Evolutionary conservation across 352 stramenopile species (phyloP).

Genomic region (Phytophthora tentaculata): DNA sequence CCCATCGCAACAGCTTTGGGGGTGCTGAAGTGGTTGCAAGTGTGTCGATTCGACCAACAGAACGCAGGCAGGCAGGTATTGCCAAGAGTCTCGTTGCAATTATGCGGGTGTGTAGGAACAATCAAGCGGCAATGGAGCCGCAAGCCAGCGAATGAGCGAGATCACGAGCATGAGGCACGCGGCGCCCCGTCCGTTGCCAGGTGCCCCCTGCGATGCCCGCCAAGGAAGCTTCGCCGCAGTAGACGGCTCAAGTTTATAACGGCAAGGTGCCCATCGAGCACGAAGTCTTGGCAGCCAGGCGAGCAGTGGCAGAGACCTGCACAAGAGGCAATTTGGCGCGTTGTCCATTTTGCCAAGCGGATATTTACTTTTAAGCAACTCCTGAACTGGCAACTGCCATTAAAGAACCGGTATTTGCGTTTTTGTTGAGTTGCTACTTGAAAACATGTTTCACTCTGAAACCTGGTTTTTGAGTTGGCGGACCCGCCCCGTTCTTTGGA

Average conservation of each 20-base stretch:
- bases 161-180: conserved; percentile 6
- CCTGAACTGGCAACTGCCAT: neutral
- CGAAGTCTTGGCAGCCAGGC: conserved; percentile 35
- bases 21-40: neutral
- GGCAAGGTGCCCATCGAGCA: conserved; percentile 33
- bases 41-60: conserved; percentile 9
- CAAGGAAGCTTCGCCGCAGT: conserved; percentile 36
- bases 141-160: conserved; percentile 34
- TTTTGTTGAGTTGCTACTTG: neutral
- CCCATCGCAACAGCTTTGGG: conserved; percentile 17
- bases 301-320: conserved; percentile 10
- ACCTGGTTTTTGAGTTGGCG: conserved; percentile 5
- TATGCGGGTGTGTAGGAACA: conserved; percentile 16
- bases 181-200: conserved; percentile 29
- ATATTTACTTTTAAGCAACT: neutral
- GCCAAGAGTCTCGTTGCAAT: conserved; percentile 19
- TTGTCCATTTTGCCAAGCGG: no score
- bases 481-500: conserved; percentile 1
- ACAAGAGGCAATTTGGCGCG: conserved; percentile 1
- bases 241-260: conserved; percentile 28
- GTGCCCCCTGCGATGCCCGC: conserved; percentile 22
- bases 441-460: neutral
- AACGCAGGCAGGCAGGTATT: conserved; percentile 6
- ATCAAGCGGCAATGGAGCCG: conserved; percentile 20
- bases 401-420: neutral